Evolutionary conservation across 139 green algal genomes (phyloP), one percentile per base, ranked within the genome.

Genomic region (Eudorina sp.): DNA sequence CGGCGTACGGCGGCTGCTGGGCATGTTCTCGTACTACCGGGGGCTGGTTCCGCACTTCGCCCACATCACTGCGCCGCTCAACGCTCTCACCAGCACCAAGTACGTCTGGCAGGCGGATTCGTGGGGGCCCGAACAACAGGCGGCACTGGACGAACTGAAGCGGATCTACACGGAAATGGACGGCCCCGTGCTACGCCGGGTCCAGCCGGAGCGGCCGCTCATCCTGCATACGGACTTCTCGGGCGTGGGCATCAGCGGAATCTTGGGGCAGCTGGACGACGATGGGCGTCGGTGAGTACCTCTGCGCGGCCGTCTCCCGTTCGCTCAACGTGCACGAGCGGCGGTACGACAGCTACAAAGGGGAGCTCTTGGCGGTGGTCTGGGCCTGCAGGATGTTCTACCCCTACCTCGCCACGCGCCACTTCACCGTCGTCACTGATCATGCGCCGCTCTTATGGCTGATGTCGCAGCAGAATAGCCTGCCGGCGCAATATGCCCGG

Each of bases 401-500:
- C n/a, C n/a, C n/a, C n/a, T n/a, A n/a, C n/a, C n/a, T n/a, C n/a
- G n/a, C n/a, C n/a, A n/a, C n/a, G n/a, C n/a, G n/a, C n/a, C n/a
- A n/a, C n/a, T n/a, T n/a, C n/a, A n/a, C n/a, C n/a, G n/a, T n/a
- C n/a, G n/a, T n/a, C n/a, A n/a, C n/a, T n/a, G n/a, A n/a, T n/a
- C n/a, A n/a, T n/a, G n/a, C n/a, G n/a, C n/a, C n/a, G n/a, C n/a
- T n/a, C n/a, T n/a, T n/a, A n/a, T n/a, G n/a, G n/a, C n/a, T n/a
- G n/a, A n/a, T n/a, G n/a, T n/a, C n/a, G n/a, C n/a, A n/a, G n/a
- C n/a, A n/a, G n/a, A n/a, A n/a, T n/a, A n/a, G n/a, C n/a, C n/a
- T n/a, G n/a, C n/a, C n/a, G n/a, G n/a, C n/a, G n/a, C 85, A 92
- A 43, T 70, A 89, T 43, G 86, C 86, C 11, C 90, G 90, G 18